Evolutionary conservation across 1,284 basidiomycete species (phyloP).

Genomic region (Pseudozyma thailandica): DNA sequence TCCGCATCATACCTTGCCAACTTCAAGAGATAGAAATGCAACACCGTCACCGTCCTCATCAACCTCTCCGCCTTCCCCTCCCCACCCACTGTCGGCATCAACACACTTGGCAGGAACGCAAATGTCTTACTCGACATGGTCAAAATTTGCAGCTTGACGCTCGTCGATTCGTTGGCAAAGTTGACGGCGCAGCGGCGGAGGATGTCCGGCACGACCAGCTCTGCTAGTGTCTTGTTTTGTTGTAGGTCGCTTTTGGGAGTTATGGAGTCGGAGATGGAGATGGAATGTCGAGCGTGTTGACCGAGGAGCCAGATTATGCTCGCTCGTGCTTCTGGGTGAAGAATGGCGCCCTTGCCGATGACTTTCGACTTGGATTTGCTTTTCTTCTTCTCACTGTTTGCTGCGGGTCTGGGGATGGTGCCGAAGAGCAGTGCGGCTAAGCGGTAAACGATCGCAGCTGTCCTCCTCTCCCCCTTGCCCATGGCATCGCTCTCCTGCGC

Average conservation of each 20-base stretch:
- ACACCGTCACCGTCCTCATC: conserved; percentile 24
- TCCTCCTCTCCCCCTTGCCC: conserved; percentile 7
- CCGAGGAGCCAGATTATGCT: conserved; percentile 64
- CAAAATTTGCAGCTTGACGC: conserved; percentile 57
- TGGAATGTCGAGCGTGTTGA: conserved; percentile 48
- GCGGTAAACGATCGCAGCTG: conserved; percentile 45
- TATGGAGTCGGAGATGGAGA: conserved; percentile 11
- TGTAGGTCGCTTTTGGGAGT: background rate
- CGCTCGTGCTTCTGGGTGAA: conserved; percentile 46
- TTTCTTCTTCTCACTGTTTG: conserved; percentile 14
- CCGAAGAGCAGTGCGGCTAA: conserved; percentile 56
- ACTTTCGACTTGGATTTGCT: conserved; percentile 35
- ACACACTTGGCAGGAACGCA: conserved; percentile 37
- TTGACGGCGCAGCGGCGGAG: conserved; percentile 60
- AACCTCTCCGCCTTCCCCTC: conserved; percentile 23
- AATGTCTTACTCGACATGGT: conserved; percentile 58
- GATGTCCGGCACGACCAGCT: conserved; percentile 59
- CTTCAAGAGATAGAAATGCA: conserved; percentile 57
- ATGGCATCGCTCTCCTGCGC: conserved; percentile 10
- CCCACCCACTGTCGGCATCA: conserved; percentile 6
- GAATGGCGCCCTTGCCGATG: conserved; percentile 52
- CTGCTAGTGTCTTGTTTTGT: conserved; percentile 47
- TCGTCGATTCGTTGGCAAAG: conserved; percentile 53
- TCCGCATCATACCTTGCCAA: conserved; percentile 55
- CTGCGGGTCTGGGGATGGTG: conserved; percentile 10